Evolutionary conservation across 1,284 basidiomycete species (phyloP).

Genomic region (Pyrrhoderma noxium): DNA sequence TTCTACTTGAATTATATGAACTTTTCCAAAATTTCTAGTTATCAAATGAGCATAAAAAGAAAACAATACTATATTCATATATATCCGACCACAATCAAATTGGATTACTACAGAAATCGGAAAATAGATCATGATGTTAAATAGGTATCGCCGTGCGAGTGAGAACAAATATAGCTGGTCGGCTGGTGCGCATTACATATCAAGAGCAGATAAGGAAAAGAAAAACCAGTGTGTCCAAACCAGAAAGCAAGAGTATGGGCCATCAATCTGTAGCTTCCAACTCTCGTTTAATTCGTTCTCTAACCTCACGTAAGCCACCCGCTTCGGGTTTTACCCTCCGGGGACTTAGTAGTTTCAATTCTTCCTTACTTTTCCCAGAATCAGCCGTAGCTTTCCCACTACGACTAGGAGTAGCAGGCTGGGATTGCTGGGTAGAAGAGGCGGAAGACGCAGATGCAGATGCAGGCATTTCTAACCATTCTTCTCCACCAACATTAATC

Average conservation of each 20-base stretch:
- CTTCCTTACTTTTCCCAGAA: constrained; percentile 50
- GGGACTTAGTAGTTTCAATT: constrained; percentile 60
- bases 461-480: constrained; percentile 78
- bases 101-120: too few relatives aligned
- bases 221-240: too few relatives aligned
- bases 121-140: too few relatives aligned
- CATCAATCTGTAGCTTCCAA: constrained; percentile 58
- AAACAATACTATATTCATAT: too few relatives aligned
- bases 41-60: too few relatives aligned
- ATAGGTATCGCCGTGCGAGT: too few relatives aligned
- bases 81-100: too few relatives aligned
- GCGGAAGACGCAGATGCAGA: constrained; percentile 28
- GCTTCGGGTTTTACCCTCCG: constrained; percentile 56
- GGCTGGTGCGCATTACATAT: too few relatives aligned
- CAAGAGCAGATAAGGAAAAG: too few relatives aligned
- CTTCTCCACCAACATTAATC: constrained; percentile 55
- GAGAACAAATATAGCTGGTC: too few relatives aligned
- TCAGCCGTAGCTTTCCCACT: constrained; percentile 29
- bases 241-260: background rate
- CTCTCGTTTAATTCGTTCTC: constrained; percentile 71
- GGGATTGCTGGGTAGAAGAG: constrained; percentile 25
- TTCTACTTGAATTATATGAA: too few relatives aligned
- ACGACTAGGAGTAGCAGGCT: constrained; percentile 34
- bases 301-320: constrained; percentile 66
- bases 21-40: too few relatives aligned